Evolutionary conservation across 805 yeast genomes (phyloP).

Genomic region (Nakazawaea pomicola): DNA sequence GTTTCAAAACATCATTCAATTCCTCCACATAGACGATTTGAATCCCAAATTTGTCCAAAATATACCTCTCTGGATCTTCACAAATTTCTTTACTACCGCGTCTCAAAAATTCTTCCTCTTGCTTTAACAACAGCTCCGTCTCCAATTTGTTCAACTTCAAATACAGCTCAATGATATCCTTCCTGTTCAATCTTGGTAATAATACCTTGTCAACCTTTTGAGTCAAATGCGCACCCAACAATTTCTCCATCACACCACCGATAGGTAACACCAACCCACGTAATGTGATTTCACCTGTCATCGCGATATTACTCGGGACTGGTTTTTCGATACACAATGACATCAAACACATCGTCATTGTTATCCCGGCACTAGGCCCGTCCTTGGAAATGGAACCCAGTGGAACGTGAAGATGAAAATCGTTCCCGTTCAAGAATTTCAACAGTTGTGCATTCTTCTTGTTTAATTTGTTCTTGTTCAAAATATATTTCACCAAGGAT

Average conservation of each 20-base stretch:
- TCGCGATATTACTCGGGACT: conserved; percentile 50
- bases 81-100: conserved; percentile 15
- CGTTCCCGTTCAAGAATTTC: conserved; percentile 45
- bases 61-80: conserved; percentile 45
- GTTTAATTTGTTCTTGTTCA: conserved; percentile 21
- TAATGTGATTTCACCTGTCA: conserved; percentile 85
- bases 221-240: conserved; percentile 73
- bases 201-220: conserved; percentile 53
- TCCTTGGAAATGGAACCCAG: conserved; percentile 43
- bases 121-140: conserved; percentile 14
- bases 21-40: conserved; percentile 63
- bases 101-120: conserved; percentile 23
- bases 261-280: conserved; percentile 76
- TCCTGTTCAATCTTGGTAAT: conserved; percentile 65
- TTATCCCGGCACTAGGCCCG: conserved; percentile 45
- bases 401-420: conserved; percentile 51
- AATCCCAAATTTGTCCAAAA: conserved; percentile 50
- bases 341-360: conserved; percentile 43
- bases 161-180: conserved; percentile 61
- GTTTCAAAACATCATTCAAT: conserved; percentile 68
- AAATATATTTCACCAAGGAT: conserved; percentile 61
- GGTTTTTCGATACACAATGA: conserved; percentile 39
- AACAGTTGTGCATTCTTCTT: conserved; percentile 27
- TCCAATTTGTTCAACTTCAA: conserved; percentile 23
- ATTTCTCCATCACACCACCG: conserved; percentile 76